Conservation (phyloP, 768 basidiomycete genomes). For the Kockovaella imperatae region DNA sequence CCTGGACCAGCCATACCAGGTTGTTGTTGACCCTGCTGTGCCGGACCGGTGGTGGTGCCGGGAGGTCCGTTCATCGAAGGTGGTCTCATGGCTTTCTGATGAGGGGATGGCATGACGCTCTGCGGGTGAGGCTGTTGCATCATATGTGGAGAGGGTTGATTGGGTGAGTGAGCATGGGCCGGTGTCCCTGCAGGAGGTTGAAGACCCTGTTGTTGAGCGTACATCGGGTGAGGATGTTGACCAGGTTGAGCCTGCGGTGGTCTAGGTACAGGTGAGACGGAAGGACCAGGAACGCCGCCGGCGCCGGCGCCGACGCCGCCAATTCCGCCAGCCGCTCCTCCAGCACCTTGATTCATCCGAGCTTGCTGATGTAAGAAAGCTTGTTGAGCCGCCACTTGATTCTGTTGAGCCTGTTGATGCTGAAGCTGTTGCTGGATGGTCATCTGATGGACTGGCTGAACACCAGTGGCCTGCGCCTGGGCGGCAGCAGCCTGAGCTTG, state of each 20-base stretch:
- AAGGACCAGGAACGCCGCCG: constrained; percentile 5
- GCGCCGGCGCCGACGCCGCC: neutral
- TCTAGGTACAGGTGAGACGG: constrained; percentile 15
- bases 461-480: constrained; percentile 16
- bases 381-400: constrained; percentile 17
- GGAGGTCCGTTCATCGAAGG: constrained; percentile 17
- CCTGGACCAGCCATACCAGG: constrained; percentile 10
- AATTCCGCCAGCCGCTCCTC: neutral
- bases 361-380: constrained; percentile 17
- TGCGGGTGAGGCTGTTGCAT: constrained; percentile 30
- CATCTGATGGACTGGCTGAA: too few relatives aligned
- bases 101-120: constrained; percentile 30
- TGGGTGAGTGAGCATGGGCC: constrained; percentile 23
- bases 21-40: constrained; percentile 1
- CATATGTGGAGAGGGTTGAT: constrained; percentile 28
- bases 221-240: constrained; percentile 24
- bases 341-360: constrained; percentile 19
- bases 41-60: neutral
- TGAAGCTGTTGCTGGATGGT: constrained; percentile 19
- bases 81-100: constrained; percentile 27
- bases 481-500: constrained; percentile 16
- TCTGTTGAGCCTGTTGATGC: constrained; percentile 18
- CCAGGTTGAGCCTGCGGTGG: constrained; percentile 7
- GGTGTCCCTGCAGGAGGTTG: constrained; percentile 30
- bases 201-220: constrained; percentile 16